Evolutionary conservation across 306 rosid species (phyloP).

Genomic region (Quercus berberidifolia): DNA sequence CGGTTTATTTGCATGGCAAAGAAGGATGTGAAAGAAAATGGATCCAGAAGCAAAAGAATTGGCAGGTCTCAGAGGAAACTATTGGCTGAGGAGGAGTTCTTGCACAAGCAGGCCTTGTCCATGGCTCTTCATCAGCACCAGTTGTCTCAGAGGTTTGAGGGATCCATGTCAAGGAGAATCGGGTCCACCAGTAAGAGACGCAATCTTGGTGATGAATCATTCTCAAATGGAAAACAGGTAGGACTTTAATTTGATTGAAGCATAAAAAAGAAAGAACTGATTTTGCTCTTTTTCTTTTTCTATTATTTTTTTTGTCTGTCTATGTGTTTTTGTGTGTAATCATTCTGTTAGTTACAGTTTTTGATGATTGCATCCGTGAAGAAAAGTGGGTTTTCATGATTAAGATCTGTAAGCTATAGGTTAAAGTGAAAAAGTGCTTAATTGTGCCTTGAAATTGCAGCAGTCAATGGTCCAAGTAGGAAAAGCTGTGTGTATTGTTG

Average conservation of each 20-base stretch:
- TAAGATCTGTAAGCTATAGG: slow-evolving; percentile 27
- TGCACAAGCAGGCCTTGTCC: slow-evolving; percentile 88
- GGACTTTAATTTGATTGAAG: neutral
- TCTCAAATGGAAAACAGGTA: slow-evolving; percentile 66
- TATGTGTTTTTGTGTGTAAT: slow-evolving; percentile 4
- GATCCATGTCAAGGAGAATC: slow-evolving; percentile 88
- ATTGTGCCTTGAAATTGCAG: slow-evolving; percentile 16
- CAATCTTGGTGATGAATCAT: slow-evolving; percentile 49
- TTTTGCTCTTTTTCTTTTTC: neutral
- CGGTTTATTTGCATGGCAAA: slow-evolving; percentile 79
- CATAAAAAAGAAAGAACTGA: neutral
- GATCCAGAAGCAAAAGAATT: slow-evolving; percentile 88
- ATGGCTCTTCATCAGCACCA: slow-evolving; percentile 94
- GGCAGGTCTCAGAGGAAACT: slow-evolving; percentile 86
- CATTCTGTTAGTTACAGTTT: slow-evolving; percentile 14
- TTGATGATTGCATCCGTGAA: slow-evolving; percentile 35
- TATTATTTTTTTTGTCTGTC: neutral
- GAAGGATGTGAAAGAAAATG: slow-evolving; percentile 70
- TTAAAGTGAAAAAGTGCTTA: slow-evolving; percentile 22
- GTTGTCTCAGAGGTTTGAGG: slow-evolving; percentile 92
- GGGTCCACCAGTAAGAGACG: slow-evolving; percentile 85
- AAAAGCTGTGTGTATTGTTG: slow-evolving; percentile 12
- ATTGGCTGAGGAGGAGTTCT: slow-evolving; percentile 72
- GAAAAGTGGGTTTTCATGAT: slow-evolving; percentile 38
- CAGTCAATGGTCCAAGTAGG: slow-evolving; percentile 17